Evolutionary conservation across 805 yeast species (phyloP), one percentile per base, ranked within the genome.

Genomic region (Kodamaea fukazawae): DNA sequence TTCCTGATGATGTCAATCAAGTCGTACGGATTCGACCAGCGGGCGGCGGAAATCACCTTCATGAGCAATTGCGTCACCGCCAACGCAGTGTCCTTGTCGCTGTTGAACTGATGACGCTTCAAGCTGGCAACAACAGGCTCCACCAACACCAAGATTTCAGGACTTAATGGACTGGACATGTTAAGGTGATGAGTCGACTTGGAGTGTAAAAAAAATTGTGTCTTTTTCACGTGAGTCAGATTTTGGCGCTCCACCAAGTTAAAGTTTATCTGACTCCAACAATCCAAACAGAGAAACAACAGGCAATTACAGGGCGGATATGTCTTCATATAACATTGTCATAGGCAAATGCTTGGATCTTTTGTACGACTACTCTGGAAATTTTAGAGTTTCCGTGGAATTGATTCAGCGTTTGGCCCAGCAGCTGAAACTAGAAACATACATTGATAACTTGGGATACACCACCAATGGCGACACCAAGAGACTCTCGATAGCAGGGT

Each of bases 51-150:
- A 14, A 89, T 81, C 37, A 88, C 93, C 59, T 96, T 76, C 78
- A 87, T 83, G 46, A 93, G 63, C 36, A 91, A 67, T 50, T 88
- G 95, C 13, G 96, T 83, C 6, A 96, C 86, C 39, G 86, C 93
- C 27, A 87, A 69, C 0, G 98, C 97, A 32, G 88, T 86, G 12
- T 72, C 73, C 50, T 82, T 83, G 10, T 96, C 86, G 2, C 95
- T 96, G 4, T 73, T 63, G 32, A 89, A 74, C 59, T 90, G 96
- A 43, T 91, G 81, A 50, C 97, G 82, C 59, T 88, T 90, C 49
- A 91, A 74, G 52, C 77, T 75, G 16, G 59, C 54, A 12, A 67
- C 65, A 11, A 67, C 59, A 9, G 71, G 73, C 29, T 65, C 67
- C 33, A 69, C 54, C 14, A 68, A 49, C 10, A 62, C 54, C 41